Conservation (phyloP, 192 early-diverging fungal genomes). For the Thoreauomyces humboldtii region DNA sequence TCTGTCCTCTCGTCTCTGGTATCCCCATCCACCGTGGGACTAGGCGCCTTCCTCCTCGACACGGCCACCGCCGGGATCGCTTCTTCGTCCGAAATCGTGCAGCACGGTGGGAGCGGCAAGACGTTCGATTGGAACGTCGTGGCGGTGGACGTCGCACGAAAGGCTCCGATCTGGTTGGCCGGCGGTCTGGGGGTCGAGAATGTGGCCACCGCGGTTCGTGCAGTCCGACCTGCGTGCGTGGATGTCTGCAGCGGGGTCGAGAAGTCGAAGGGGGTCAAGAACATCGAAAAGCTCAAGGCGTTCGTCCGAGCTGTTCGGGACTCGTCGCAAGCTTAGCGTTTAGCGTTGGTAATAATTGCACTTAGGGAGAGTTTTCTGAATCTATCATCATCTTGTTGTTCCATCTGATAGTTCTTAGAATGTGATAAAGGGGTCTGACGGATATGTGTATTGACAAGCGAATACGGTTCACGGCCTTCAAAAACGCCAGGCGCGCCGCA, state of each 20-base stretch:
- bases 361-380: too few relatives aligned
- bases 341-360: too few relatives aligned
- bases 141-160: conserved; percentile 37
- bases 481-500: too few relatives aligned
- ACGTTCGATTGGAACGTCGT: conserved; percentile 88
- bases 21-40: conserved; percentile 9
- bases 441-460: too few relatives aligned
- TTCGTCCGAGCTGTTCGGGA: conserved; percentile 9
- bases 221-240: conserved; percentile 76
- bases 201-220: conserved; percentile 67
- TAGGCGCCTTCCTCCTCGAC: conserved; percentile 43
- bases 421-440: too few relatives aligned
- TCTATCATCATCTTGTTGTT: too few relatives aligned
- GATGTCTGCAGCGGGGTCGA: conserved; percentile 96
- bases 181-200: conserved; percentile 87
- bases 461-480: too few relatives aligned
- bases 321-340: too few relatives aligned
- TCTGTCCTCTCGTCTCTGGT: conserved; percentile 5
- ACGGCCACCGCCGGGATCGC: conserved; percentile 34
- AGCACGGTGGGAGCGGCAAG: conserved; percentile 76
- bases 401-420: too few relatives aligned
- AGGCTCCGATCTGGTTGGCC: conserved; percentile 79
- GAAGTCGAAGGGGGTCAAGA: conserved; percentile 72
- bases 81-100: conserved; percentile 53
- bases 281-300: neutral